Base-by-base conservation (phyloP, 192 early-diverging fungal genomes). In the Dimargaris cristalligena region DNA sequence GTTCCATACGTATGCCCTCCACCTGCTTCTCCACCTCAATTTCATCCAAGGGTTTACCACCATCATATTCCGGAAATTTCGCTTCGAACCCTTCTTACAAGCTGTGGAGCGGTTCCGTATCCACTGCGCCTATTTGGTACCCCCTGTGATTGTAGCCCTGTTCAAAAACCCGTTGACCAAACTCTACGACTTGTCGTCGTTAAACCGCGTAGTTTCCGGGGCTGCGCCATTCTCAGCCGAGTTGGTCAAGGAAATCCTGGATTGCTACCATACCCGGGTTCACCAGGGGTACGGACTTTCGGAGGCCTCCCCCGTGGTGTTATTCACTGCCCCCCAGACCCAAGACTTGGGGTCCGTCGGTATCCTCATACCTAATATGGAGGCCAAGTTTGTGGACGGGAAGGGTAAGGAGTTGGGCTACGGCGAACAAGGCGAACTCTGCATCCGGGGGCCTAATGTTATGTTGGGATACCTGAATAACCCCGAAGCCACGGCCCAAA, bases 381-480 rank as follows among this genome's bases (percentile, higher is more conserved):
- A 82, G 52, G 84, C 84, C 48, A 86, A 84, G 29, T 58, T 97
- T 9, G 71, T 97, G 9, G 77, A 88, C 56, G 80, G 83, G 26
- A 65, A 86, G 16, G 83, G 81, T 4, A 72, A 74, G 55, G 79
- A 80, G 54, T 59, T 84, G 14, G 75, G 68, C 0, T 56, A 66
- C 29, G 68, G 73, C 38, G 63, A 84, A 54, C 60, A 59, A 0
- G 94, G 92, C 33, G 92, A 97, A 71, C 69, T 97, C 48, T 91
- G 85, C 74, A 63, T 92, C 56, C 79, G 81, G n/a, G 88, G 88
- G 0, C 87, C 89, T 22, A 96, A 87, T 62, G 68, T 94, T 57
- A 91, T 91, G 89, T 64, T 63, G n/a, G 82, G 87, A 0, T 96
- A 96, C 69, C 76, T 84, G 35, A 83, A 87, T 66, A 90, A 93